Evolutionary conservation across 352 stramenopile species (phyloP), one percentile per base, ranked within the genome.

Genomic region (Phytophthora macrochlamydospora): DNA sequence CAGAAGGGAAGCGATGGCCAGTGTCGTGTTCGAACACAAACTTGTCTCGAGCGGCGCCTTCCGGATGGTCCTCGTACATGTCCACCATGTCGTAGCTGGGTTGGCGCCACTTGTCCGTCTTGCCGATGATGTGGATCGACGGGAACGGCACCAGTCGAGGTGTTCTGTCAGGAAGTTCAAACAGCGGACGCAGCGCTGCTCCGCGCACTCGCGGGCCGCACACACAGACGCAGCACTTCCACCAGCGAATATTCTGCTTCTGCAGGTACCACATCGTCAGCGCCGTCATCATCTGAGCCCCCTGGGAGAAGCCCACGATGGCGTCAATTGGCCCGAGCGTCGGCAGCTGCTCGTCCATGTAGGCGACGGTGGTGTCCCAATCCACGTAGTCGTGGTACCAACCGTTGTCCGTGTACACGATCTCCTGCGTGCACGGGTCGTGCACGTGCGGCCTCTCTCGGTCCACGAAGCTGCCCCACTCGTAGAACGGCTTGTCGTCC

Each of bases 271-370:
- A 75, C 78, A 83, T 81, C 14, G 75, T 67, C n/a, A 88, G 54
- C 33, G 73, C 60, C 6, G 77, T 81, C 54, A 78, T 70, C 14
- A 87, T 65, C 45, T 84, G 71, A 7, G 67, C 80, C 6, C 85
- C 83, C 38, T 94, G 85, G 0, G 83, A 94, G 60, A 94, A 94
- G 6, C 80, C 81, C 14, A 91, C 28, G 13, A 87, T 69, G n/a
- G 82, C 73, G 54, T 93, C 85, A 50, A 89, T 78, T 0, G 83
- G 75, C 0, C 81, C 79, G 32, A 87, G 65, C 33, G 72, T 46
- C 2, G 57, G 57, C 3, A 93, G 59, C 56, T 82, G 59, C 6
- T 71, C 58, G 52, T 89, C 65, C 51, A 92, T 69, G 62, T 80
- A 84, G 35, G 61, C 71, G 46, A 91, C 50, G 7, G 66, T 66